These are phyloP conservation scores for Talaromyces adpressus DNA, from an alignment of 495 filamentous ascomycete genomes.

Conservation along the genomic window DNA sequence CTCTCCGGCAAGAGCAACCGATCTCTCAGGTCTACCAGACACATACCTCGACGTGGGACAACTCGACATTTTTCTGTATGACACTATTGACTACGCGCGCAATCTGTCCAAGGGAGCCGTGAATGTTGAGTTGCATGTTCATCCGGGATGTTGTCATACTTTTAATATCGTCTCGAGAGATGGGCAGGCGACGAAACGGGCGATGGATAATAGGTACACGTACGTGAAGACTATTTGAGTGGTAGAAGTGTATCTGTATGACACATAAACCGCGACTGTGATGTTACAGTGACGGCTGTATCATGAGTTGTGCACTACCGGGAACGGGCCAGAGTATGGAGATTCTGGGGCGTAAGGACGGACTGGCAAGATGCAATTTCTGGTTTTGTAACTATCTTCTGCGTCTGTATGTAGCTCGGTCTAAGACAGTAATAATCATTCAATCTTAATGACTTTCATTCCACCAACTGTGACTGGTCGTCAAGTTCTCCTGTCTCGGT, in stretches of 20 bases:
- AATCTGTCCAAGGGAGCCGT: constrained; percentile 16
- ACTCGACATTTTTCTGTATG: constrained; percentile 19
- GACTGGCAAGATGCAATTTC: background rate
- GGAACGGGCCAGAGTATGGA: background rate
- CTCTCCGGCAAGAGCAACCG: constrained; percentile 15
- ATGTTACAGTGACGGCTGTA: background rate
- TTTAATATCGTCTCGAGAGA: constrained; percentile 19
- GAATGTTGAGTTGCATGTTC: constrained; percentile 19
- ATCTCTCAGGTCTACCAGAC: constrained; percentile 17
- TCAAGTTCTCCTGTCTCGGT: background rate
- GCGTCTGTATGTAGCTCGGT: background rate
- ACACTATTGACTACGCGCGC: constrained; percentile 13
- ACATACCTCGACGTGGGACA: constrained; percentile 23
- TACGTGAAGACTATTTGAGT: background rate
- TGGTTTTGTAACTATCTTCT: background rate
- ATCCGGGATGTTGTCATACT: constrained; percentile 17
- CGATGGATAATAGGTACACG: background rate
- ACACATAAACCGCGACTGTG: background rate
- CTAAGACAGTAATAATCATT: background rate
- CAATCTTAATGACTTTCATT: background rate
- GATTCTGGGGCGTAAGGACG: background rate
- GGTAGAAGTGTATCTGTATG: background rate
- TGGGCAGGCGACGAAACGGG: background rate
- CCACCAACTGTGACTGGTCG: background rate
- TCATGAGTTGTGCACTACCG: background rate